phyloP scores from a whole-genome alignment of 2,329 filamentous ascomycete species.

The Ilyonectria robusta region DNA sequence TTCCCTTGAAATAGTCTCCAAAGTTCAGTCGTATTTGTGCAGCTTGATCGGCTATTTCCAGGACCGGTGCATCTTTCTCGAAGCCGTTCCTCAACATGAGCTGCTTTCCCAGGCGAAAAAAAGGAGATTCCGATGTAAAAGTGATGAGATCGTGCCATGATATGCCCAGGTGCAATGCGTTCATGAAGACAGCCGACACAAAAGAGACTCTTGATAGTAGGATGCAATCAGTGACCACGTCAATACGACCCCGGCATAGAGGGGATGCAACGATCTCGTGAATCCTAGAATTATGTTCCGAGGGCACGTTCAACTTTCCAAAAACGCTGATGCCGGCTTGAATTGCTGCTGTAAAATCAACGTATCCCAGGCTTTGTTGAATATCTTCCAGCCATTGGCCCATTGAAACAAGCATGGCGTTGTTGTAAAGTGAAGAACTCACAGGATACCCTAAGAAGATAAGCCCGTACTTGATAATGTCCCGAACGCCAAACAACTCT shows the following conservation, averaged over 20 bases:
- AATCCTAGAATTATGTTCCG: neutral
- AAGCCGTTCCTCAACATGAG: neutral
- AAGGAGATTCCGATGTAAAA: constrained; percentile 10
- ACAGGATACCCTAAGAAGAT: constrained; percentile 18
- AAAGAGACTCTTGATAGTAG: constrained; percentile 14
- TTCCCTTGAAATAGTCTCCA: neutral
- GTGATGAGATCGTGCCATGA: constrained; percentile 15
- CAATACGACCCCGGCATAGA: neutral
- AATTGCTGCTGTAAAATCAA: constrained; percentile 11
- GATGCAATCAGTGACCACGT: constrained; percentile 2
- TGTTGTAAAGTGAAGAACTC: constrained; percentile 8
- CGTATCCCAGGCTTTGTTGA: neutral
- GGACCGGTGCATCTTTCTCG: neutral
- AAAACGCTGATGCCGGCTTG: constrained; percentile 14
- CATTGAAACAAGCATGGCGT: constrained; percentile 13
- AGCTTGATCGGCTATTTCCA: neutral
- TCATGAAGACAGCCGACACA: constrained; percentile 9
- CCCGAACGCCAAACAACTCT: constrained; percentile 14
- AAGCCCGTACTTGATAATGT: constrained; percentile 20
- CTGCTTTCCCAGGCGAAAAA: neutral
- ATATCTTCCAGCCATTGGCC: constrained; percentile 10
- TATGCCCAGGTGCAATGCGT: constrained; percentile 6
- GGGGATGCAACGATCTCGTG: constrained; percentile 1
- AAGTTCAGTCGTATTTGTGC: neutral
- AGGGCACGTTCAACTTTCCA: constrained; percentile 11